Percentiles rank a stretch among this genome's conserved stretches.
phyloP scores from a whole-genome alignment of 768 basidiomycete species.

The Imleria badia region DNA sequence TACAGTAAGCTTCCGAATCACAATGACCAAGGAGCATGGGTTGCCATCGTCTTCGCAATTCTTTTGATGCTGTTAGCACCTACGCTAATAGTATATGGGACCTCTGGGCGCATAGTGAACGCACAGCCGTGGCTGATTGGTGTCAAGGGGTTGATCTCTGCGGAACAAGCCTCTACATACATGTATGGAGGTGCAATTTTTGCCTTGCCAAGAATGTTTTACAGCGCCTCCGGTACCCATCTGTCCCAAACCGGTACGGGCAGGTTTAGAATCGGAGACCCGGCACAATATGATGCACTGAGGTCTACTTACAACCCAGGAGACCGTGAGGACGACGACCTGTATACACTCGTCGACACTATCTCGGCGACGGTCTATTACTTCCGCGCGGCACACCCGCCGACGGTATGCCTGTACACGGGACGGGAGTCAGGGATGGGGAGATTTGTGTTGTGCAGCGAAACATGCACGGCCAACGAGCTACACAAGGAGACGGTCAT shows the following conservation, averaged over 20 bases:
- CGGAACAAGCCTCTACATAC: conserved; percentile 14
- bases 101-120: conserved; percentile 13
- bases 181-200: conserved; percentile 14
- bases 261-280: conserved; percentile 18
- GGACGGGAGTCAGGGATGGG: conserved; percentile 22
- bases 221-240: conserved; percentile 20
- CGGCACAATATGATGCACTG: conserved; percentile 3
- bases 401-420: conserved; percentile 26
- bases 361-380: conserved; percentile 22
- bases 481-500: conserved; percentile 27
- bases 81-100: conserved; percentile 10
- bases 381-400: conserved; percentile 21
- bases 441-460: conserved; percentile 23
- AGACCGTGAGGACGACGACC: conserved; percentile 2
- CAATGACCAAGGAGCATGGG: background rate
- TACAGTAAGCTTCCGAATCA: no score
- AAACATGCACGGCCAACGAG: conserved; percentile 19
- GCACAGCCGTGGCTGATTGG: conserved; percentile 25
- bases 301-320: background rate
- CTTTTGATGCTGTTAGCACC: conserved; percentile 17
- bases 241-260: conserved; percentile 7
- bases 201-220: conserved; percentile 10
- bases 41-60: background rate
- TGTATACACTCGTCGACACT: conserved; percentile 28
- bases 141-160: conserved; percentile 27